Evolutionary conservation across 2,329 filamentous ascomycete species (phyloP), one percentile per base, ranked within the genome.

Genomic region (Fusarium poae): DNA sequence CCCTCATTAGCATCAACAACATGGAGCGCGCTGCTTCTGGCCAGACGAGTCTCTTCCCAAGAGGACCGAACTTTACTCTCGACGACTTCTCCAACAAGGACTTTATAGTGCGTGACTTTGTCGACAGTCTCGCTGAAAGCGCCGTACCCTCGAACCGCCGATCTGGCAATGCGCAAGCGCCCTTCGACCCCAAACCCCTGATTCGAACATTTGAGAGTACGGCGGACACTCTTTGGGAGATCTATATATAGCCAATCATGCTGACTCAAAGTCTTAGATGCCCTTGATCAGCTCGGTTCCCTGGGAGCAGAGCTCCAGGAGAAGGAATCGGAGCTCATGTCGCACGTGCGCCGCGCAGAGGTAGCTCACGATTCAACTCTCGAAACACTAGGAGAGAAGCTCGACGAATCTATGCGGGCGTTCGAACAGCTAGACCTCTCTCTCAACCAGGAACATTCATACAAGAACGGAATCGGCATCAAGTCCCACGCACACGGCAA

Each of bases 81-180:
- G 93, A 97, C 44, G 94, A 94, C 81, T 93, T 94, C 80, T 92
- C 92, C 59, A 92, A 86, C 78, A 92, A 92, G 75, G 96, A 98
- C 81, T 99, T 98, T 77, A 97, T 98, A 68, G 95, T 98, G 71
- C 94, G 97, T 76, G 96, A 99, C 82, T 99, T 99, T 78, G 91
- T 99, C 74, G 97, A 99, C 78, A 89, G 91, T 52, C 89, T 99
- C 60, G 96, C 95, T 51, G 94, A 98, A 68, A 92, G 86, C 72
- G 92, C 93, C 23, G 87, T 93, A 35, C 90, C 92, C n/a, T 84
- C 86, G 23, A 92, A 90, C 75, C 92, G 96, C 55, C 91, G 92
- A 62, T 97, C 94, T 16, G 89, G 88, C 10, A 85, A 87, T 68
- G 84, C 82, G 65, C 85, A 83, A 76, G 85, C 86, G 65, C 81